phyloP scores from a whole-genome alignment of 148 eudicot species.

The Fagopyrum homotropicum region DNA sequence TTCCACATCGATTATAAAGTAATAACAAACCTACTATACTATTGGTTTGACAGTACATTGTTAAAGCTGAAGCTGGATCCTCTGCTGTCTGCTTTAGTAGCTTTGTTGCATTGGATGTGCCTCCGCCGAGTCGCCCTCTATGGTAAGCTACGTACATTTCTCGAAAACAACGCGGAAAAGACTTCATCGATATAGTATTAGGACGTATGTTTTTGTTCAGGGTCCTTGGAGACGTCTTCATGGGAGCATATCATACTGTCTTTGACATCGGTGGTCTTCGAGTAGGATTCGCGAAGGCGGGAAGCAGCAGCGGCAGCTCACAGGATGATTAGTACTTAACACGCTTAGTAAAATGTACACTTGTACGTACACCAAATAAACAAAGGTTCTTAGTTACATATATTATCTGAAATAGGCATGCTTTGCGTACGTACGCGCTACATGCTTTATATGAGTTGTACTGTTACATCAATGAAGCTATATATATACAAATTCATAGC shows the following conservation, averaged over 20 bases:
- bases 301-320: constrained; percentile 15
- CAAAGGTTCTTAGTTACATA: background rate
- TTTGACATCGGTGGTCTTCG: constrained; percentile 37
- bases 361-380: background rate
- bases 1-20: too few relatives aligned
- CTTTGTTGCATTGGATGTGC: constrained; percentile 41
- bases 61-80: constrained; percentile 20
- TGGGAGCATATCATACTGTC: constrained; percentile 43
- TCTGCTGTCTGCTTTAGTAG: constrained; percentile 32
- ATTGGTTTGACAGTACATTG: constrained; percentile 26
- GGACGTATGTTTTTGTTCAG: constrained; percentile 11
- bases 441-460: background rate
- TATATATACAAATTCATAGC: background rate
- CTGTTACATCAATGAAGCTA: background rate
- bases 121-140: constrained; percentile 40
- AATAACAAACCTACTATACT: background rate
- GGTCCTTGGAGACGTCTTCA: constrained; percentile 42
- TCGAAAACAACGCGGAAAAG: background rate
- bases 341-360: background rate
- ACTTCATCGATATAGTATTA: background rate
- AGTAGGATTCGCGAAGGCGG: constrained; percentile 32
- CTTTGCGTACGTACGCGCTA: background rate
- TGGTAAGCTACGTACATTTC: constrained; percentile 23
- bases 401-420: background rate
- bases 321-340: background rate